phyloP scores from a whole-genome alignment of 768 basidiomycete species.

The Hypholoma fasciculare region DNA sequence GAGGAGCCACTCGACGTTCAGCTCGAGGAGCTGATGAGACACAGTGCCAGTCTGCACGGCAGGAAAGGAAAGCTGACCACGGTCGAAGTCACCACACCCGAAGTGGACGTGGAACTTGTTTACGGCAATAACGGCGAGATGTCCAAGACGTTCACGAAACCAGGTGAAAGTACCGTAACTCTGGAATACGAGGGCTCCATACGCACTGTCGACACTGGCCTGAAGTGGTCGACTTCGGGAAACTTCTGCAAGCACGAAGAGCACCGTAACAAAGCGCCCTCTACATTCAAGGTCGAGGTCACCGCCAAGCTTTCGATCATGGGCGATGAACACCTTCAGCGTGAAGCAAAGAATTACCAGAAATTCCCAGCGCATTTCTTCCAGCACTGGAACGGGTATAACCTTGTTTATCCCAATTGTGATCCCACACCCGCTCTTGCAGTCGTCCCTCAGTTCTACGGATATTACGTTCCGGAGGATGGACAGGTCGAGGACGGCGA shows the following conservation, averaged over 20 bases:
- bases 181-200: conserved; percentile 19
- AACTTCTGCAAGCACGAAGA: conserved; percentile 30
- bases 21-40: too few relatives aligned
- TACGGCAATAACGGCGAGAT: too few relatives aligned
- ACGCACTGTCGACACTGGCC: conserved; percentile 29
- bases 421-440: conserved; percentile 49
- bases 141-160: conserved; percentile 19
- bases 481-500: conserved; percentile 1
- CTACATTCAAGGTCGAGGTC: conserved; percentile 39
- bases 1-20: too few relatives aligned
- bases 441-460: conserved; percentile 64
- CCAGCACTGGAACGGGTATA: conserved; percentile 51
- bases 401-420: conserved; percentile 39
- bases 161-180: conserved; percentile 15
- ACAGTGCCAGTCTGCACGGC: too few relatives aligned
- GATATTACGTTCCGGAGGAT: conserved; percentile 45
- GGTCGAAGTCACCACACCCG: too few relatives aligned
- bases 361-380: conserved; percentile 44
- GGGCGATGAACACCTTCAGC: conserved; percentile 34
- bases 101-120: too few relatives aligned
- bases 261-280: conserved; percentile 19
- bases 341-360: conserved; percentile 46
- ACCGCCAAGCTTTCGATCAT: conserved; percentile 44
- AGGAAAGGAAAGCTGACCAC: too few relatives aligned
- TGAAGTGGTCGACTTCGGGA: conserved; percentile 5